phyloP scores from a whole-genome alignment of 139 green algal species.

The Micractinium conductrix region DNA sequence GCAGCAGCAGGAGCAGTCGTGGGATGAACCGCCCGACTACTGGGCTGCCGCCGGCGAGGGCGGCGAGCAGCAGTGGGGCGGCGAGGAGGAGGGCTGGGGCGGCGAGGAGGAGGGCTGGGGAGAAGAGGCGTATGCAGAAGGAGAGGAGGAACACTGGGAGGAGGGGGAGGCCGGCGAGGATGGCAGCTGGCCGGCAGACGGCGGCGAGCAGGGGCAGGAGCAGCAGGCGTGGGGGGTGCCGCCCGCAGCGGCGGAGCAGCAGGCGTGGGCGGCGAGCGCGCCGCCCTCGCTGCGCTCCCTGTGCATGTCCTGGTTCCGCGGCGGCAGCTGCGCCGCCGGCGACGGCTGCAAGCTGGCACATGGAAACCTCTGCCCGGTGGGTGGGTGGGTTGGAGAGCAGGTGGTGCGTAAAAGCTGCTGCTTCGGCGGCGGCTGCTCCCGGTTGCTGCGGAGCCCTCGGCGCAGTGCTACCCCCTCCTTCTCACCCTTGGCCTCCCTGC shows the following conservation, averaged over 20 bases:
- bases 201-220: slow-evolving; percentile 1
- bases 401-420: too few species aligned
- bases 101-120: not conserved
- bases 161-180: not conserved
- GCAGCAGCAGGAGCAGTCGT: not conserved
- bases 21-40: not conserved
- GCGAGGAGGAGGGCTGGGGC: slow-evolving; percentile 7
- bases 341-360: slow-evolving; percentile 65
- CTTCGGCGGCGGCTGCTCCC: too few species aligned
- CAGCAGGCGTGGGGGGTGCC: slow-evolving; percentile 4
- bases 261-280: not conserved
- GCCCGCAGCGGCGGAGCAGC: not conserved
- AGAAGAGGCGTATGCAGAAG: not conserved
- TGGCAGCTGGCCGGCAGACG: not conserved
- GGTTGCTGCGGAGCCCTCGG: too few species aligned
- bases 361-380: slow-evolving; percentile 66
- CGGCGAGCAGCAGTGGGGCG: not conserved
- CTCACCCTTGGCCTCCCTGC: not conserved
- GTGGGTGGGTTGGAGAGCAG: too few species aligned
- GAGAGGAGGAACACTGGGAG: not conserved
- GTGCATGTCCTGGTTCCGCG: slow-evolving; percentile 58
- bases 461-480: too few species aligned
- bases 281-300: slow-evolving; percentile 58
- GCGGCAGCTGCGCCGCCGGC: slow-evolving; percentile 55
- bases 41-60: too few species aligned